Conservation (phyloP, 257 asterid genomes). For the Solanum neorickii region DNA sequence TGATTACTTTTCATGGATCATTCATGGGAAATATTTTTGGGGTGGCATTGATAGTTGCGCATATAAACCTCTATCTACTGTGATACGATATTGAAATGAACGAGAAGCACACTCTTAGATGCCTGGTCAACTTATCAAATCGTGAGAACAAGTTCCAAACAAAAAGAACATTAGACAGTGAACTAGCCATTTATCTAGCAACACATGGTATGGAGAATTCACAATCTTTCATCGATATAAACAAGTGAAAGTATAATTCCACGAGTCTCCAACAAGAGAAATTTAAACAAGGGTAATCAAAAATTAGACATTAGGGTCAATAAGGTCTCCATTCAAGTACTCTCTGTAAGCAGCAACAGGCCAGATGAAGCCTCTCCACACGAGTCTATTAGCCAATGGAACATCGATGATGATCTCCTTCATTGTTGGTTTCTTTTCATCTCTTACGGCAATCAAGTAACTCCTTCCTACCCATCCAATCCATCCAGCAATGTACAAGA, state of each 20-base stretch:
- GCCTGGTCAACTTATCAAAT: neutral
- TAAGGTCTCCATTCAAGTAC: conserved; percentile 76
- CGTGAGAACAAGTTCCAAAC: neutral
- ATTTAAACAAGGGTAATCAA: neutral
- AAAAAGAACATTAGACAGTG: neutral
- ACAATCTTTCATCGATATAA: neutral
- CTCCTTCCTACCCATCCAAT: conserved; percentile 98
- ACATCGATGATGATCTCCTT: conserved; percentile 98
- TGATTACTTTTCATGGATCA: neutral
- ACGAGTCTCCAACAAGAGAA: neutral
- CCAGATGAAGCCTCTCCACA: conserved; percentile 96
- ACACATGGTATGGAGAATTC: neutral
- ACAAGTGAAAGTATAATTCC: neutral
- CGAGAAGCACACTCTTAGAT: no score
- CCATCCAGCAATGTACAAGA: conserved; percentile 94
- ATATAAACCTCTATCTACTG: no score
- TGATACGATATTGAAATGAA: neutral
- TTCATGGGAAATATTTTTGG: neutral
- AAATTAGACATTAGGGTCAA: conserved; percentile 63
- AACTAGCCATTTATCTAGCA: neutral
- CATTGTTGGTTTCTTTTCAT: conserved; percentile 77
- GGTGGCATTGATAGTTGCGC: neutral
- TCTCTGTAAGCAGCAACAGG: conserved; percentile 96
- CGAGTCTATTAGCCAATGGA: conserved; percentile 61
- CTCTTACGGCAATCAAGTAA: conserved; percentile 84